These are phyloP conservation scores for Trebouxia sp. DNA, from an alignment of 139 green algal genomes.

Conservation along the genomic window DNA sequence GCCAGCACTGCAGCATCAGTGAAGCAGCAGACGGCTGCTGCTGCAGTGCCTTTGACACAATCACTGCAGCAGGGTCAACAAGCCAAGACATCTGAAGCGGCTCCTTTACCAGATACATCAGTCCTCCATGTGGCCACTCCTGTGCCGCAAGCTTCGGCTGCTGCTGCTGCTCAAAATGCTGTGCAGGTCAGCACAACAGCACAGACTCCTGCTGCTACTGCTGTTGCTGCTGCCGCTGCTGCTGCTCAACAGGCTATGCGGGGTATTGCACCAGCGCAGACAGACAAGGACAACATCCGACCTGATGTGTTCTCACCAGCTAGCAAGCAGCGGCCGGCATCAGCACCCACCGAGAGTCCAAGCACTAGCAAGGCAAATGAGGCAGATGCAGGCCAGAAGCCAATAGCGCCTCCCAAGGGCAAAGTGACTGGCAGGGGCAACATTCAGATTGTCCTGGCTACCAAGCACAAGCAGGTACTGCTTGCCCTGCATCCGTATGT, in stretches of 20 bases:
- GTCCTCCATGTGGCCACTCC: no score
- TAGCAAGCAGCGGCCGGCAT: not conserved
- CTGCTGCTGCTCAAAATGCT: no score
- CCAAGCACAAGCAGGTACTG: constrained; percentile 6
- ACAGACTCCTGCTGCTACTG: not conserved
- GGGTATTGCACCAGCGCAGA: no score
- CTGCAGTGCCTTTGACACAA: no score
- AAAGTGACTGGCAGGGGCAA: not conserved
- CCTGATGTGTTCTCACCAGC: not conserved
- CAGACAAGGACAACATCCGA: not conserved
- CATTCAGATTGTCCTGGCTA: constrained; percentile 29
- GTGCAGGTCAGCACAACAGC: no score
- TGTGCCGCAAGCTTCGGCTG: no score
- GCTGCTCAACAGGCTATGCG: no score
- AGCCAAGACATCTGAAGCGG: not conserved
- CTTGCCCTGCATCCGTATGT: not conserved
- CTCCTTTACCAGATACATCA: not conserved
- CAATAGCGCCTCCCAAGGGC: not conserved
- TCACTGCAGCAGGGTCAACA: not conserved
- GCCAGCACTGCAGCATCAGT: not conserved
- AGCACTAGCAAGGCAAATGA: not conserved
- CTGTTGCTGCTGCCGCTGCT: not conserved
- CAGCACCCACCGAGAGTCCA: not conserved
- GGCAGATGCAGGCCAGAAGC: not conserved
- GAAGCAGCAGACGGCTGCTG: not conserved